Evolutionary conservation across 164 flowering plant genomes (phyloP), one percentile per base, ranked within the genome.

Genomic region (Magnolia officinalis): DNA sequence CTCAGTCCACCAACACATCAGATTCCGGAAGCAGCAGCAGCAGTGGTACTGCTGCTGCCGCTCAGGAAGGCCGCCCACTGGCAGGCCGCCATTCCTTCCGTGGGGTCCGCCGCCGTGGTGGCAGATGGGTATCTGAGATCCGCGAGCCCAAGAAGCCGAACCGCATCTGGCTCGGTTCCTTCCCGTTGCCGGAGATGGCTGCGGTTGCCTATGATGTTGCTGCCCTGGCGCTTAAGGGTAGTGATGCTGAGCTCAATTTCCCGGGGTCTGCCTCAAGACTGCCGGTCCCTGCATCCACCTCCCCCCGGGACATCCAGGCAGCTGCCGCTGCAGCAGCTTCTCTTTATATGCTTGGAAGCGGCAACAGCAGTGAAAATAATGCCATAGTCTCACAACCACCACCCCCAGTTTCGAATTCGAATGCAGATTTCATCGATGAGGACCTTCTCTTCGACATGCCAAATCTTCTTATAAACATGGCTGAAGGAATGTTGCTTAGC

Each of bases 391-490:
- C 26, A 20, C 26, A 68, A 18, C 50, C 6, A 31, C 63, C 4
- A 50, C 67, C 3, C 16, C 49, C 20, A 11, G 71, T 7, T 20
- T 23, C 26, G 63, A 29, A 70, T 50, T 11, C 13, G 61, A 55
- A 55, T 55, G 50, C 67, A 70, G 86, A 82, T 23, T 92, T 86
- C 79, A 75, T 92, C 1, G 97, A 92, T 55, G 94, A 89, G 80
- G 96, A 92, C 58, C 71, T 84, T 83, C 82, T 92, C 66, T 92
- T 90, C 74, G 89, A 90, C 74, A 87, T 92, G 93, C 97, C 97
- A 11, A 89, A 88, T 88, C 75, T 90, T 65, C 79, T 92, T 11
- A 73, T 77, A 52, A 87, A 88, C 71, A 92, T 92, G 97, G 97
- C 97, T 16, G 88, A 92, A 78, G 94, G 93, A 49, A 88, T 92